These are phyloP conservation scores for Rubus idaeus DNA, from an alignment of 306 rosid genomes.

Conservation along the genomic window DNA sequence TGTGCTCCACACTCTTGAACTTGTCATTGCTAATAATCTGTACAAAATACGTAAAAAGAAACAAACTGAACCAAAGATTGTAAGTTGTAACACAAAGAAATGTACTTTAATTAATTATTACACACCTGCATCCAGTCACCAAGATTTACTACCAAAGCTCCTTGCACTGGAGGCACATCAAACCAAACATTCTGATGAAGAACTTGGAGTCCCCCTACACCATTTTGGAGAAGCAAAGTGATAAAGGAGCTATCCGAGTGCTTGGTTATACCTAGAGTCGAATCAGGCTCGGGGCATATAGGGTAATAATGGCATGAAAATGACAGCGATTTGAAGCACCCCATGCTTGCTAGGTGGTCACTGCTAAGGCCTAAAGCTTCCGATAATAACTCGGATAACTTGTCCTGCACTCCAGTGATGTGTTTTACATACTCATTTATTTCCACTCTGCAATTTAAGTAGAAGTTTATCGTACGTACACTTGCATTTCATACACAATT, in stretches of 20 bases:
- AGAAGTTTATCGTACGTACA: not conserved
- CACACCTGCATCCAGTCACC: slow-evolving; percentile 26
- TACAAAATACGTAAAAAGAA: too few species aligned
- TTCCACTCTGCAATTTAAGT: slow-evolving; percentile 7
- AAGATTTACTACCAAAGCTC: slow-evolving; percentile 17
- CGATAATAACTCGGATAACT: slow-evolving; percentile 6
- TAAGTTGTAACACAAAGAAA: too few species aligned
- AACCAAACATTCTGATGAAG: slow-evolving; percentile 27
- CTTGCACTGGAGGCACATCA: slow-evolving; percentile 7
- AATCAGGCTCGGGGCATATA: slow-evolving; percentile 21
- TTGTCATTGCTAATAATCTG: slow-evolving; percentile 13
- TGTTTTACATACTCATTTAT: slow-evolving; percentile 10
- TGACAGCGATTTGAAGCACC: slow-evolving; percentile 18
- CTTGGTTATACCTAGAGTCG: slow-evolving; percentile 15
- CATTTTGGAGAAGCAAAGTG: slow-evolving; percentile 24
- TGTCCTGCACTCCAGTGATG: not conserved
- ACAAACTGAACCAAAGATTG: not conserved
- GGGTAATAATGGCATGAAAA: slow-evolving; percentile 17
- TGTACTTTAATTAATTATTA: not conserved
- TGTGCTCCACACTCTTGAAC: slow-evolving; percentile 14
- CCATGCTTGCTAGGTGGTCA: slow-evolving; percentile 6
- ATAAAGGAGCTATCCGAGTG: slow-evolving; percentile 20
- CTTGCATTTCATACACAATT: too few species aligned
- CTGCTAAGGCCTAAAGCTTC: slow-evolving; percentile 29
- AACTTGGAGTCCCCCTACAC: slow-evolving; percentile 20